Evolutionary conservation across 345 rosid genomes (phyloP), one percentile per base, ranked within the genome.

Genomic region (Eucalyptus pauciflora): DNA sequence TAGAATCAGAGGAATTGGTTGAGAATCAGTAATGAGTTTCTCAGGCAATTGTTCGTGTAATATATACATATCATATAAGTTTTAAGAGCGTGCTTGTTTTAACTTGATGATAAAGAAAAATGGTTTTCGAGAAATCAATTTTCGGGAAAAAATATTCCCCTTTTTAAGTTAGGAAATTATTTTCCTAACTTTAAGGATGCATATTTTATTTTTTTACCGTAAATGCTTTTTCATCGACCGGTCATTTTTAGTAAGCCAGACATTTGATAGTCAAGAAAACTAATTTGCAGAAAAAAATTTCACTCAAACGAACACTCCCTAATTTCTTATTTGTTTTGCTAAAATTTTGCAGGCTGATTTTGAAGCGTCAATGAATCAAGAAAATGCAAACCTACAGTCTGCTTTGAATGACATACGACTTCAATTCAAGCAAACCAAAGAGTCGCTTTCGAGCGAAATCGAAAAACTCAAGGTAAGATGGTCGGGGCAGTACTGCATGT

Each of bases 341-440:
- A 16, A 13, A 29, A 83, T 48, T 86, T 64, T 92, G 89, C 90
- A 97, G 99, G 96, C 94, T 94, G 99, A 98, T 90, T 41, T 96
- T 85, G 99, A 98, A 95, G 99, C 96, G 91, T 93, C 99, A 87
- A 96, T 97, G 92, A 97, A 93, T 27, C 99, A 96, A 92, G 99
- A 97, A 88, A 96, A 95, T 93, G 95, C 93, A 7, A 98, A 95
- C 91, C 92, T 96, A 46, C 96, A 97, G 90, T 94, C 97, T 89
- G 93, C 96, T 91, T 93, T 98, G 92, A 96, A 95, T 87, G 97
- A 95, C 86, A 92, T 96, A 91, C 96, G 95, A 90, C 93, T 94
- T 86, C 96, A 96, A 91, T 95, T 96, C 91, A 97, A 94, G 91
- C 97, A 97, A 93, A 95, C 99, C 79, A 96, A 97, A 91, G 97